These are phyloP conservation scores for Prunella vulgaris DNA, from an alignment of 257 asterid genomes.

Conservation along the genomic window DNA sequence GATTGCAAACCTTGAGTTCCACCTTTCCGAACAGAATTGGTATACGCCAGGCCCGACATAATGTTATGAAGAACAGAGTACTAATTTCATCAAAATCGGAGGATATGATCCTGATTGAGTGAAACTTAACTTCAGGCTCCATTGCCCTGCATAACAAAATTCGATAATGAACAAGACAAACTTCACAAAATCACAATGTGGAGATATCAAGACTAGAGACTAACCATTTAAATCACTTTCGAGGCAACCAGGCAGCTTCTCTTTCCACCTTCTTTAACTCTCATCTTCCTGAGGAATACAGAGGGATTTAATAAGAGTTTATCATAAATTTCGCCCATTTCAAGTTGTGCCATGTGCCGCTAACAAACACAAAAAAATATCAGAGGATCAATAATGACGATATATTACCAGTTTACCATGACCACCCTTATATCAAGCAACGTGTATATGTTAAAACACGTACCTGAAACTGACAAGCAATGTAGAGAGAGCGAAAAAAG, in stretches of 20 bases:
- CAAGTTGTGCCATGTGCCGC: slow-evolving; percentile 24
- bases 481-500: slow-evolving; percentile 37
- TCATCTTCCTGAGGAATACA: slow-evolving; percentile 54
- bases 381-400: slow-evolving; percentile 24
- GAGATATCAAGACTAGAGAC: slow-evolving; percentile 13
- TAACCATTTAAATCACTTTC: slow-evolving; percentile 67
- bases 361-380: slow-evolving; percentile 19
- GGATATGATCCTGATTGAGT: slow-evolving; percentile 59
- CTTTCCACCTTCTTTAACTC: slow-evolving; percentile 80
- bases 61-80: slow-evolving; percentile 74
- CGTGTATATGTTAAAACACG: slow-evolving; percentile 24
- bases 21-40: slow-evolving; percentile 67
- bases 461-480: slow-evolving; percentile 44
- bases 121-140: slow-evolving; percentile 78
- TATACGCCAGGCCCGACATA: slow-evolving; percentile 69
- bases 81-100: slow-evolving; percentile 58
- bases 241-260: slow-evolving; percentile 73
- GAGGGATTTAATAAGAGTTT: neutral
- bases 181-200: neutral
- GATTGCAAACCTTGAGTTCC: slow-evolving; percentile 55
- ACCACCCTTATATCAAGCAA: slow-evolving; percentile 28
- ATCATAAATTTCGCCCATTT: neutral
- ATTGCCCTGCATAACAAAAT: slow-evolving; percentile 36
- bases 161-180: neutral
- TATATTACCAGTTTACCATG: no score